Percentiles rank a stretch among this genome's conserved stretches.
Evolutionary conservation across 352 stramenopile genomes (phyloP).

Genomic region (Phytophthora meadii): DNA sequence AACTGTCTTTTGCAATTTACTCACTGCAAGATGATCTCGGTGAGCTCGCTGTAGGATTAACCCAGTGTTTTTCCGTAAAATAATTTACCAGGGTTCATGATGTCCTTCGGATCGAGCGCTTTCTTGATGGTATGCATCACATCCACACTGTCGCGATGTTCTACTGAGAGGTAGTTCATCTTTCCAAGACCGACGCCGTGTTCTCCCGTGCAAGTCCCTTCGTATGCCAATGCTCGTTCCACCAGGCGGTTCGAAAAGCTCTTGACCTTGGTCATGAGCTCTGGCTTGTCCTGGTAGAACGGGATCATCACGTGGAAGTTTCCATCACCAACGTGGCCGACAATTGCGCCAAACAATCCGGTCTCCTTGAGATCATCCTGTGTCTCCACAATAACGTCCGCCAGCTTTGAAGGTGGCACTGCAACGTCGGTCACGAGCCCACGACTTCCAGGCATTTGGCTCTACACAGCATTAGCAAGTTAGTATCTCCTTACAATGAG

Average conservation of each 20-base stretch:
- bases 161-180: slow-evolving; percentile 88
- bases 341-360: slow-evolving; percentile 90
- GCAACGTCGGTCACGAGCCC: slow-evolving; percentile 95
- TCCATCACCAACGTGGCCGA: slow-evolving; percentile 93
- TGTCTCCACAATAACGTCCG: slow-evolving; percentile 93
- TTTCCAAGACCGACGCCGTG: slow-evolving; percentile 96
- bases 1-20: too few species aligned
- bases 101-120: slow-evolving; percentile 94
- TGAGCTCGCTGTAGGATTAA: too few species aligned
- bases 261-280: slow-evolving; percentile 86
- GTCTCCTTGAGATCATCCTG: slow-evolving; percentile 89
- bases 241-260: slow-evolving; percentile 86
- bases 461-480: slow-evolving; percentile 32
- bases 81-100: slow-evolving; percentile 98
- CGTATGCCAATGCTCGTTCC: slow-evolving; percentile 75
- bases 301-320: slow-evolving; percentile 98
- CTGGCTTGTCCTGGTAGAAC: slow-evolving; percentile 81
- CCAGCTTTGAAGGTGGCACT: slow-evolving; percentile 94
- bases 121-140: slow-evolving; percentile 95
- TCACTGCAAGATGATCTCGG: too few species aligned
- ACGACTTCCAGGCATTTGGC: slow-evolving; percentile 76
- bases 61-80: slow-evolving; percentile 60
- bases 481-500: background rate
- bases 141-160: slow-evolving; percentile 91
- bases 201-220: slow-evolving; percentile 97